phyloP scores from a whole-genome alignment of 2,329 filamentous ascomycete genomes.

The Arthrinium phaeospermum region DNA sequence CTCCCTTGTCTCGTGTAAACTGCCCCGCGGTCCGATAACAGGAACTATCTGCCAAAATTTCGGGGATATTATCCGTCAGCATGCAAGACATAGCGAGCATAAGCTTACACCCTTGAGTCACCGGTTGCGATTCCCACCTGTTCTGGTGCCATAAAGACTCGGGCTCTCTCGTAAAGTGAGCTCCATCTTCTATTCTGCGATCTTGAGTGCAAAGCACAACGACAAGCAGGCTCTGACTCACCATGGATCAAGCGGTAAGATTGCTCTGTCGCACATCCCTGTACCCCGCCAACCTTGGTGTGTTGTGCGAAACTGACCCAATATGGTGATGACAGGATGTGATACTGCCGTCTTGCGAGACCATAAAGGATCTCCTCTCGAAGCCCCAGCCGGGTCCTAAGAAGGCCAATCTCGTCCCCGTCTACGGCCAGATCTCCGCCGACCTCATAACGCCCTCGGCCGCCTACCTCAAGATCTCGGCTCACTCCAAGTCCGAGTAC shows the following conservation, averaged over 20 bases:
- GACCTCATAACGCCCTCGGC: conserved; percentile 94
- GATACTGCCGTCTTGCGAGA: conserved; percentile 53
- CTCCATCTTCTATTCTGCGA: neutral
- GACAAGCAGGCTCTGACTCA: neutral
- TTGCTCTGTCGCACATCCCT: neutral
- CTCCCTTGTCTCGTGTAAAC: neutral
- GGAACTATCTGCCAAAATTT: conserved; percentile 18
- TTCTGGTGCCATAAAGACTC: neutral
- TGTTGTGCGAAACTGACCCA: neutral
- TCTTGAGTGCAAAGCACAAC: neutral
- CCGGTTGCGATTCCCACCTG: neutral
- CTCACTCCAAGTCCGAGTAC: conserved; percentile 74
- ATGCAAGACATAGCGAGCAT: neutral
- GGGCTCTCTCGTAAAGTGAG: neutral
- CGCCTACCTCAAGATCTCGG: conserved; percentile 90
- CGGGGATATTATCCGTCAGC: neutral
- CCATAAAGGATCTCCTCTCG: conserved; percentile 50
- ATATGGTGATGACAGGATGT: conserved; percentile 38
- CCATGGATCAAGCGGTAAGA: conserved; percentile 25
- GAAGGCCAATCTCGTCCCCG: conserved; percentile 75
- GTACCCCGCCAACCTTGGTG: conserved; percentile 12
- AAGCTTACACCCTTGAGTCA: neutral
- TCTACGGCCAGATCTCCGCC: conserved; percentile 85
- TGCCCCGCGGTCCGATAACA: conserved; percentile 21
- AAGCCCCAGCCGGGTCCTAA: conserved; percentile 42